Base-by-base conservation (phyloP, 2,329 filamentous ascomycete species). In the Aspergillus eucalypticola region DNA sequence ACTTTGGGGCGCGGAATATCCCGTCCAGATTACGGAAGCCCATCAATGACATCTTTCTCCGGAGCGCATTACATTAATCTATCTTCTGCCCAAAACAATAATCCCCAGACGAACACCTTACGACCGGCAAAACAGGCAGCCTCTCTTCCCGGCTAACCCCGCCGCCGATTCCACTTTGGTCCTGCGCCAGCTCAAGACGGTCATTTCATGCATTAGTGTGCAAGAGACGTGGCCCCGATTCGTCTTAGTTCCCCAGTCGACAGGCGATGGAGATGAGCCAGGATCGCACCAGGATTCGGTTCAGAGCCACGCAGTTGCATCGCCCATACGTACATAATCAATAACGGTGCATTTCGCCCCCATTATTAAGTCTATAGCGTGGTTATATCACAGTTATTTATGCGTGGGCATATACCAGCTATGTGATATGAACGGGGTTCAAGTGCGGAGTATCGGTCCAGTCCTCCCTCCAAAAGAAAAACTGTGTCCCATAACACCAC, bases 161-260 rank as follows among this genome's bases (percentile, higher is more conserved):
- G 44, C 44, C 44, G 44, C 42, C 13, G 23, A 25, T 49, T 49
- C 44, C 21, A 49, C 44, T 25, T 17, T 17, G 38, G 38, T 17
- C 38, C 27, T 44, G 38, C 53, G 42, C 52, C 38, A 42, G 41
- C 52, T 54, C 38, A 17, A 50, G 11, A 32, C 27, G 29, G 49
- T 53, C 46, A 63, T 66, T 60, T 60, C 57, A 56, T 66, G 64
- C 64, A 66, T 66, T 66, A 65, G 64, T 61, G 59, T 51, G 48
- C 38, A 25, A 35, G 19, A 8, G 32, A 19, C 27, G 10, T 13
- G 51, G 7, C 44, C 27, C 23, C 60, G 41, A 63, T 65, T 59
- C 53, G 63, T 49, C 42, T 15, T 55, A 53, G 17, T 23, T 25
- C 17, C 35, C n/a, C 10, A 6, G 39, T 42, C 39, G n/a, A 42